phyloP scores from a whole-genome alignment of 1,284 basidiomycete species.

The Ceratobasidium sp. region DNA sequence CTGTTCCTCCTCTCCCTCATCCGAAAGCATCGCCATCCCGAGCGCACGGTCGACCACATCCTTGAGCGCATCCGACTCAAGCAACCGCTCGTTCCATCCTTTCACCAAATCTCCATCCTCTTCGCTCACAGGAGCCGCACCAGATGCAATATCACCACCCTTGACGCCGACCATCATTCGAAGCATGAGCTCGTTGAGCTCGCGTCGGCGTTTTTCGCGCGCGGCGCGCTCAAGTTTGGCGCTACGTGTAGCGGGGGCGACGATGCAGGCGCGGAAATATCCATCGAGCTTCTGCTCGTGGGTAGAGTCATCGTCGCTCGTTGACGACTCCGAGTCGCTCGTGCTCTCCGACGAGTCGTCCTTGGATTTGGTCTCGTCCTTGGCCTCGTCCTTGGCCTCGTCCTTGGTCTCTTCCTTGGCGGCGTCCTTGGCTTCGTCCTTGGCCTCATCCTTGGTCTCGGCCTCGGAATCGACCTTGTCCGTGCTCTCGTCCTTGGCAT shows the following conservation, averaged over 20 bases:
- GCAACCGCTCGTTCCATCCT: background rate
- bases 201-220: conserved; percentile 70
- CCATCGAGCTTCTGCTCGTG: conserved; percentile 51
- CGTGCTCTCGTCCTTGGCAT: background rate
- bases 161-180: conserved; percentile 76
- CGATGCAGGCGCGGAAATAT: conserved; percentile 78
- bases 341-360: background rate
- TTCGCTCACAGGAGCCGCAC: conserved; percentile 48
- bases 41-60: conserved; percentile 53
- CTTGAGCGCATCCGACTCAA: conserved; percentile 5
- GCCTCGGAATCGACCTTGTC: background rate
- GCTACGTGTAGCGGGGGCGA: conserved; percentile 74
- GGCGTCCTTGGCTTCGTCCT: background rate
- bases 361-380: background rate
- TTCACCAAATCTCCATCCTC: conserved; percentile 48
- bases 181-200: conserved; percentile 81
- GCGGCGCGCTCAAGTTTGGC: conserved; percentile 65
- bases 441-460: background rate
- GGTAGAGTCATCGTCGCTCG: background rate
- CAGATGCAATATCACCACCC: conserved; percentile 72
- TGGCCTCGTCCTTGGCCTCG: background rate
- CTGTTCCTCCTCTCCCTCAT: conserved; percentile 55
- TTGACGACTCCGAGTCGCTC: background rate
- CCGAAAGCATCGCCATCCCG: conserved; percentile 46
- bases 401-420: background rate